Base-by-base conservation (phyloP, 169 alveolate species). In the Toxoplasma gondii region DNA sequence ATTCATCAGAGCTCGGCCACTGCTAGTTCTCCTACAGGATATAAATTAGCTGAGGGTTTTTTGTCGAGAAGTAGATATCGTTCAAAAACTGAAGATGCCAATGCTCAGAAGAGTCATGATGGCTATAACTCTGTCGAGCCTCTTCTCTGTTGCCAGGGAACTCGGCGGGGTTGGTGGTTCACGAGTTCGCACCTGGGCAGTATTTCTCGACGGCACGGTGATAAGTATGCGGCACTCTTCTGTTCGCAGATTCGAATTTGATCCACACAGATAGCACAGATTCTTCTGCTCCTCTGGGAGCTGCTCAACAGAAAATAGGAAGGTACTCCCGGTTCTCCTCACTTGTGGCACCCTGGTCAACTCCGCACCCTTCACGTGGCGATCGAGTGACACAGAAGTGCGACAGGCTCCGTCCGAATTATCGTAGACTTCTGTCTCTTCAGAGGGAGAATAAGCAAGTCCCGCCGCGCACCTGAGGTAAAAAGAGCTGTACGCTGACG, bases 401-500 rank as follows among this genome's bases (percentile, higher is more conserved):
- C 90, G 38, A 36, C 90, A 82, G 41, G 67, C 36, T 29, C 90
- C 90, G 36, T 82, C 90, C 90, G n/a, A 12, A 49, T 82, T 44
- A 38, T 82, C 90, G 64, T 41, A 82, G 64, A 82, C 90, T 19
- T 82, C 69, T 24, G 38, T 43, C 54, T 41, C 69, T 31, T 10
- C 67, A 29, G 53, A 17, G 0, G 90, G 90, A 7, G 27, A 43
- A 38, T 41, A 31, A 16, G 90, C 5, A 24, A 82, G 64, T 2
- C 90, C 90, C n/a, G 67, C 69, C 36, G 90, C 90, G 67, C 90
- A 82, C 67, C 67, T 82, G 69, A 82, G 5, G 29, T 43, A 29
- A 44, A 43, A 38, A 31, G 64, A 22, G 9, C 41, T 36, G 41
- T 82, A 43, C 67, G 53, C 69, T 27, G 53, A 24, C 69, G 64